These are phyloP conservation scores for Pleurotus cornucopiae DNA, from an alignment of 768 basidiomycete species.

Conservation along the genomic window DNA sequence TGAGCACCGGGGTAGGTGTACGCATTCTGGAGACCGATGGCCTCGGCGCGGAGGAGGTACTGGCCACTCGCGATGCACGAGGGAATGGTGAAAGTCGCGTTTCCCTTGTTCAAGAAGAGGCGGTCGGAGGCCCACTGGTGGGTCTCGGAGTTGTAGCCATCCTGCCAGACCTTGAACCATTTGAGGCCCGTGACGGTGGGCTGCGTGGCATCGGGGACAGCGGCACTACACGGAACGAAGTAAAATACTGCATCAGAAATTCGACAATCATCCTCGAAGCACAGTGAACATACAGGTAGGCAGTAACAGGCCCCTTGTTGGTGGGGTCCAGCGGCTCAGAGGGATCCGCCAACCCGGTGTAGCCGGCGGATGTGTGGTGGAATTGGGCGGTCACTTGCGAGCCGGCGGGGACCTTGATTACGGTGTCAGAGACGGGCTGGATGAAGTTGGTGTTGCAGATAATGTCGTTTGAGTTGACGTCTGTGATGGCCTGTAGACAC, in stretches of 20 bases:
- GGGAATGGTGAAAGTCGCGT: slow-evolving; percentile 37
- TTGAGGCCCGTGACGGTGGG: slow-evolving; percentile 30
- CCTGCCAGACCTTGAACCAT: slow-evolving; percentile 45
- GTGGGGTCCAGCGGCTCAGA: slow-evolving; percentile 37
- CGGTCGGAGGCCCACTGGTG: slow-evolving; percentile 37
- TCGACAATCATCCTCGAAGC: background rate
- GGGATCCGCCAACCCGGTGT: slow-evolving; percentile 26
- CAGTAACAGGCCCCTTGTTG: slow-evolving; percentile 37
- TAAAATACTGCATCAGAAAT: background rate
- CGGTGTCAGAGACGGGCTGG: slow-evolving; percentile 27
- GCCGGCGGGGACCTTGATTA: slow-evolving; percentile 36
- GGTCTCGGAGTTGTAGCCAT: slow-evolving; percentile 21
- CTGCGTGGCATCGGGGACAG: slow-evolving; percentile 33
- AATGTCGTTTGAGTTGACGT: slow-evolving; percentile 37
- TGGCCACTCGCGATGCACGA: slow-evolving; percentile 34
- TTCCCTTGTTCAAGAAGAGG: slow-evolving; percentile 38
- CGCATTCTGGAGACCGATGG: slow-evolving; percentile 31
- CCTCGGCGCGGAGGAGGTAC: slow-evolving; percentile 38
- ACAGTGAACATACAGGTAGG: slow-evolving; percentile 27
- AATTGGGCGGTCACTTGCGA: slow-evolving; percentile 34
- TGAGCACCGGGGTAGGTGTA: slow-evolving; percentile 37
- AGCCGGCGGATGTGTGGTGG: slow-evolving; percentile 33
- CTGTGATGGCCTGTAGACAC: slow-evolving; percentile 32
- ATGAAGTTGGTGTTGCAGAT: slow-evolving; percentile 38
- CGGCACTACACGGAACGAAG: slow-evolving; percentile 23